Evolutionary conservation across 192 early-diverging fungal species (phyloP), one percentile per base, ranked within the genome.

Genomic region (Chytriomyces sp.): DNA sequence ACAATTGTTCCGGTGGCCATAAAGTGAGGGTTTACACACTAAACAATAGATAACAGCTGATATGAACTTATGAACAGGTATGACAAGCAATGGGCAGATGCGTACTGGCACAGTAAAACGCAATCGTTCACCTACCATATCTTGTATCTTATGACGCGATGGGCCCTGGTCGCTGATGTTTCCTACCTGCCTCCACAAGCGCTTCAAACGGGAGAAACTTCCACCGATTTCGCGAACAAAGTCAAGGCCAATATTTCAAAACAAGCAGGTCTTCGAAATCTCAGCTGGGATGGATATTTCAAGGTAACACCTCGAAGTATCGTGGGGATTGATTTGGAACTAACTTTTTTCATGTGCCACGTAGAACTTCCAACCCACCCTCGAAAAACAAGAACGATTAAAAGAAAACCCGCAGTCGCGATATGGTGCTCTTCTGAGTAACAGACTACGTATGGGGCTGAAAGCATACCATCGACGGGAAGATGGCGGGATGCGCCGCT

Each of bases 271-370:
- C 76, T 88, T 9, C 87, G 86, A 75, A 88, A 88, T 72, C 65
- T 88, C 65, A 84, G 80, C 46, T 88, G 87, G 87, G 87, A 88
- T 72, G 87, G 87, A 8, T 88, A 88, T 69, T 87, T 83, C 69
- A 88, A 88, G 73, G 82, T 82, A 60, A 16, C 35, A 61, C 11
- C 6, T 50, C 35, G 43, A 59, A 43, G n/a, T 44, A 61, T 24
- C 79, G 23, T 7, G 23, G 18, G n/a, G 35, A n/a, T 24, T 13
- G 77, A n/a, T 4, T 76, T 35, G n/a, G 5, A 1, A 28, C 23
- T 76, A 2, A 23, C 77, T 43, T 50, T 8, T 81, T 35, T 35
- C 35, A 35, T 35, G 35, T 35, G 35, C 35, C 35, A 35, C 35
- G 35, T 35, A 35, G 73, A 84, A 84, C 67, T 84, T 71, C 60